Evolutionary conservation across 768 basidiomycete species (phyloP).

Genomic region (Leccinum broughii): DNA sequence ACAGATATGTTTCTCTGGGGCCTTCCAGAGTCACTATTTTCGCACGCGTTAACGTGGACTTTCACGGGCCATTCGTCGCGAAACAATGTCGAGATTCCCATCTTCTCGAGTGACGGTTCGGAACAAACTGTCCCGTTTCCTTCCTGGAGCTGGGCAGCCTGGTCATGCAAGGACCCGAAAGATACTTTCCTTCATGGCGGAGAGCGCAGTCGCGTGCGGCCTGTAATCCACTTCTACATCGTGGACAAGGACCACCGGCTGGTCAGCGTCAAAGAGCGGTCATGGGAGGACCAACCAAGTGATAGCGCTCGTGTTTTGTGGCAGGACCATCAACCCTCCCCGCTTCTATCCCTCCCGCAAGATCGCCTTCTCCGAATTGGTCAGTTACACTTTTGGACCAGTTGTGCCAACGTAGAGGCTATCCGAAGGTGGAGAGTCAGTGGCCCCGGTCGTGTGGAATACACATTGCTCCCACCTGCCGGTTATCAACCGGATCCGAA

Average conservation of each 20-base stretch:
- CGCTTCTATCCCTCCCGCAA: not conserved
- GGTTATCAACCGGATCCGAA: not conserved
- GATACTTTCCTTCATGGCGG: not conserved
- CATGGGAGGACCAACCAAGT: not conserved
- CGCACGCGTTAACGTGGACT: slow-evolving; percentile 11
- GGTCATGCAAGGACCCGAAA: slow-evolving; percentile 1
- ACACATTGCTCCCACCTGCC: not conserved
- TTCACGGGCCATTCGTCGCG: not conserved
- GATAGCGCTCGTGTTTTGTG: not conserved
- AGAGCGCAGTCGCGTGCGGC: not conserved
- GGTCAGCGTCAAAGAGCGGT: slow-evolving; percentile 2
- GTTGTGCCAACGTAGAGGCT: slow-evolving; percentile 2
- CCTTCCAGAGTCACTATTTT: slow-evolving; percentile 17
- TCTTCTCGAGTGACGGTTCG: slow-evolving; percentile 7
- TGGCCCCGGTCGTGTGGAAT: not conserved
- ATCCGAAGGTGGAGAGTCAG: not conserved
- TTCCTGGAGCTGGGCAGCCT: slow-evolving; percentile 22
- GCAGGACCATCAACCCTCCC: not conserved
- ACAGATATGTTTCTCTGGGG: slow-evolving; percentile 17
- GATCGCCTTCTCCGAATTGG: not conserved
- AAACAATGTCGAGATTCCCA: slow-evolving; percentile 3
- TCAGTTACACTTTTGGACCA: slow-evolving; percentile 19
- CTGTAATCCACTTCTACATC: slow-evolving; percentile 8
- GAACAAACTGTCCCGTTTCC: slow-evolving; percentile 9
- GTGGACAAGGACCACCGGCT: not conserved